Evolutionary conservation across 2,329 filamentous ascomycete species (phyloP), one percentile per base, ranked within the genome.

Genomic region (Shiraia bambusicola): DNA sequence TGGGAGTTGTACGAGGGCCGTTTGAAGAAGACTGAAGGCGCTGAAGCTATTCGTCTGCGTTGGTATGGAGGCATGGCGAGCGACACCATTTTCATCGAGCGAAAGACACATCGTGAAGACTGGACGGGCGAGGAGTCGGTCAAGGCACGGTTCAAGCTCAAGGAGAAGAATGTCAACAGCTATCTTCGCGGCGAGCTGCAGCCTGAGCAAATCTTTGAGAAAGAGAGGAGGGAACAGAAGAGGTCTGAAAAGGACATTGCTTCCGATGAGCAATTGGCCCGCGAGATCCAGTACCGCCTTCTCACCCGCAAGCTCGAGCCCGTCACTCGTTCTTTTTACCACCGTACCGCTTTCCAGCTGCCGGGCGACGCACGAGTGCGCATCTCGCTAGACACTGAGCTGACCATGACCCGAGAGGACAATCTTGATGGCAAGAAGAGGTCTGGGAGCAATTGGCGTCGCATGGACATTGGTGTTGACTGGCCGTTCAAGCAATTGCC

Each of bases 41-140:
- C 93, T 2, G 93, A 98, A 72, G 93, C 93, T 5, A 95, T 97
- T 56, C 89, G 93, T 63, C 77, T 98, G 46, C 82, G 93, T 54
- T 98, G 93, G 93, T 98, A 98, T 63, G 93, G 93, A 46, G 90
- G 88, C 29, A 96, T 98, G 92, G 83, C 93, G 59, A 89, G 77
- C 38, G 91, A 97, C 64, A 93, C 88, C 40, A 94, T 97, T 42
- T 98, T 97, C 62, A 86, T 98, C 16, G 93, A 98, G 75, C 83
- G 93, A 49, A 98, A 98, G 73, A 98, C 93, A 1, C 93, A 98
- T 74, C 86, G 93, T 28, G 93, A 98, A 70, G 93, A 98, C 69
- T 98, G 93, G 93, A 98, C 93, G 0, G 93, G 93, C 44, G 93
- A 98, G 69, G 95, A 97, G 73, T 97, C 92, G 2, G 93, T 98